Evolutionary conservation across 208 protist genomes (phyloP).

Genomic region (Trypanosomatidae sp.): DNA sequence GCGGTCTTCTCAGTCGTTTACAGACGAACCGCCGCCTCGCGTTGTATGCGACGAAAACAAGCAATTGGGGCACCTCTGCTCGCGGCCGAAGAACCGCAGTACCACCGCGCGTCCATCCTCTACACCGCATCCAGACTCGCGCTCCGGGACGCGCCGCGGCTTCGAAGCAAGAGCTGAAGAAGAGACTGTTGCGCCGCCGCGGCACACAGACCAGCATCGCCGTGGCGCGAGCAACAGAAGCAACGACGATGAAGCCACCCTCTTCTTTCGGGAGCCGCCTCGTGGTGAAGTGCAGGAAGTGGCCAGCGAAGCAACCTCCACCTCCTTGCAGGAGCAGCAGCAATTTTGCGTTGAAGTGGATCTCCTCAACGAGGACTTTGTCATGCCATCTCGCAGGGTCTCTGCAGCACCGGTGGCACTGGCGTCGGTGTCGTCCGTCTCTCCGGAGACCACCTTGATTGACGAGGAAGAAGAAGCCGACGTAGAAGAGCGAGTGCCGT

Average conservation of each 20-base stretch:
- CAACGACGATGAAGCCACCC: slow-evolving; percentile 19
- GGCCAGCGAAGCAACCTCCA: background rate
- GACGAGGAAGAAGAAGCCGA: slow-evolving; percentile 12
- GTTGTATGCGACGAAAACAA: slow-evolving; percentile 15
- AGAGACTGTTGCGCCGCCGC: slow-evolving; percentile 1
- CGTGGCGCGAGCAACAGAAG: slow-evolving; percentile 8
- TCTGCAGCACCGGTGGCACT: background rate
- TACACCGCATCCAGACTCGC: slow-evolving; percentile 11
- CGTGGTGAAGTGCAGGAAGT: slow-evolving; percentile 21
- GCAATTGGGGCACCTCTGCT: slow-evolving; percentile 4
- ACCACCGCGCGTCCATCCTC: slow-evolving; percentile 29
- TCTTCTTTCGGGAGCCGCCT: slow-evolving; percentile 21
- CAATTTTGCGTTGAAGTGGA: slow-evolving; percentile 15
- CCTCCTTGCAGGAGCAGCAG: background rate
- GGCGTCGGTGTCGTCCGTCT: background rate
- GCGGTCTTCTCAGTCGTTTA: slow-evolving; percentile 3
- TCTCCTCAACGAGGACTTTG: slow-evolving; percentile 18
- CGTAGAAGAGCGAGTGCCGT: slow-evolving; percentile 2
- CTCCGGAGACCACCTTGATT: background rate
- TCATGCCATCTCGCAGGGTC: slow-evolving; percentile 10
- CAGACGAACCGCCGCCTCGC: slow-evolving; percentile 20
- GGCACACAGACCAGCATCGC: background rate
- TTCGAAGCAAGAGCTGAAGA: background rate
- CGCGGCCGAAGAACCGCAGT: slow-evolving; percentile 34
- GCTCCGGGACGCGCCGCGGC: background rate